phyloP scores from a whole-genome alignment of 768 basidiomycete species.

The Termitomyces sp. region DNA sequence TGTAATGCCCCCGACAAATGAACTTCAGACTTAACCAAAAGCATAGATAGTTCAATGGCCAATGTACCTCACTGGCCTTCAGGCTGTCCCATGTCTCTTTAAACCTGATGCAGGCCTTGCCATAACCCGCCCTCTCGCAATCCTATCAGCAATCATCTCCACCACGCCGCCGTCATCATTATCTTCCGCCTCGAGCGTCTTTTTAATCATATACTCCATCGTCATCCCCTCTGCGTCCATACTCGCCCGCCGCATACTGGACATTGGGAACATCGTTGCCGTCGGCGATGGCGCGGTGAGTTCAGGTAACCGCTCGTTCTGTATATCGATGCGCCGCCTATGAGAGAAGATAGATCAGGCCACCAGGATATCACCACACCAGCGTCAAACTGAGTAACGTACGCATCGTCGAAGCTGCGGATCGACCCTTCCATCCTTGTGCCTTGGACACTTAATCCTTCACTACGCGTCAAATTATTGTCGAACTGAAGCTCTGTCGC shows the following conservation, averaged over 20 bases:
- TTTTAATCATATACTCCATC: constrained; percentile 67
- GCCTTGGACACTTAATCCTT: constrained; percentile 62
- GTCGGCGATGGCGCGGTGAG: constrained; percentile 34
- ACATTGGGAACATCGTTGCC: constrained; percentile 52
- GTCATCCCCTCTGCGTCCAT: constrained; percentile 41
- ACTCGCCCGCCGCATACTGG: constrained; percentile 54
- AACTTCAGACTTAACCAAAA: neutral
- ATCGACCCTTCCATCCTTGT: constrained; percentile 58
- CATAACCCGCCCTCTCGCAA: constrained; percentile 48
- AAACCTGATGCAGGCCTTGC: constrained; percentile 46
- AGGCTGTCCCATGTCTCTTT: constrained; percentile 65
- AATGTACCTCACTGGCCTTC: neutral
- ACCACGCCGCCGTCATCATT: constrained; percentile 47
- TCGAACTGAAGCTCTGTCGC: constrained; percentile 19
- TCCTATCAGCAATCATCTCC: constrained; percentile 59
- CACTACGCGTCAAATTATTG: constrained; percentile 26
- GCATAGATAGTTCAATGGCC: neutral
- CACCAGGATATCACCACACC: neutral
- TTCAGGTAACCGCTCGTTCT: constrained; percentile 72
- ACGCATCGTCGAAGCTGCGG: constrained; percentile 76
- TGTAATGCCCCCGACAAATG: neutral
- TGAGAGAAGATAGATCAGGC: neutral
- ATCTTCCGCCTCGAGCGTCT: constrained; percentile 56
- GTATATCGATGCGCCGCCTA: constrained; percentile 69
- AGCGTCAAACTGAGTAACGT: constrained; percentile 24